Base-by-base conservation (phyloP, 192 early-diverging fungal genomes). In the Coemansia sp. region DNA sequence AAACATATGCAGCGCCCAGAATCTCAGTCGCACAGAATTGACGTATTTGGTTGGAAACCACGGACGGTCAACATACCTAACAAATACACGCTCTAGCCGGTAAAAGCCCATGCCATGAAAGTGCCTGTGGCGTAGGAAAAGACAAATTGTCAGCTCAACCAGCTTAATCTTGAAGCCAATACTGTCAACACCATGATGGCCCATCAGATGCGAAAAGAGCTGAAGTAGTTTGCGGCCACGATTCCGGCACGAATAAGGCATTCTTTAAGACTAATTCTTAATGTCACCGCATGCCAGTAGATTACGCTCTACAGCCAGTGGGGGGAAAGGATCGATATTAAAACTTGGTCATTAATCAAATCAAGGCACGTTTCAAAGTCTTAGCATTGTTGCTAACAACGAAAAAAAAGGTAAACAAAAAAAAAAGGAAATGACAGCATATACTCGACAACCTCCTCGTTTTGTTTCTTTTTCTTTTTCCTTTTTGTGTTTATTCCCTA, bases 1-100 rank as follows among this genome's bases (percentile, higher is more conserved):
- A 19, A 80, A 80, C 73, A 75, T 72, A 26, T 75, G 63, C 59
- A 80, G 59, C 0, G 65, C 66, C 72, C 78, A 80, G 48, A 75
- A 68, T 10, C 72, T 54, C 2, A 73, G 63, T 0, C 62, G 62
- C 59, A 69, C 12, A 7, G 16, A 1, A 39, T 74, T 71, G 11
- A 66, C 37, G 22, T 66, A 71, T 0, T 22, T 10, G 4, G 41
- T 39, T 5, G 78, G 41, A 36, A 80, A 72, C 19, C 64, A 21
- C 9, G 69, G 65, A 18, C 60, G 54, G 54, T 21, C 45, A 12
- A 74, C 69, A 22, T 57, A 58, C 22, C 62, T 63, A 10, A 73
- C 48, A 36, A 79, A 59, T 6, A 39, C 32, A 13, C 70, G 66
- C n/a, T 80, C 78, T 6, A 80, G 67, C 37, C 55, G 66, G 48